These are phyloP conservation scores for Medicago lupulina DNA, from an alignment of 306 rosid species.

Conservation along the genomic window DNA sequence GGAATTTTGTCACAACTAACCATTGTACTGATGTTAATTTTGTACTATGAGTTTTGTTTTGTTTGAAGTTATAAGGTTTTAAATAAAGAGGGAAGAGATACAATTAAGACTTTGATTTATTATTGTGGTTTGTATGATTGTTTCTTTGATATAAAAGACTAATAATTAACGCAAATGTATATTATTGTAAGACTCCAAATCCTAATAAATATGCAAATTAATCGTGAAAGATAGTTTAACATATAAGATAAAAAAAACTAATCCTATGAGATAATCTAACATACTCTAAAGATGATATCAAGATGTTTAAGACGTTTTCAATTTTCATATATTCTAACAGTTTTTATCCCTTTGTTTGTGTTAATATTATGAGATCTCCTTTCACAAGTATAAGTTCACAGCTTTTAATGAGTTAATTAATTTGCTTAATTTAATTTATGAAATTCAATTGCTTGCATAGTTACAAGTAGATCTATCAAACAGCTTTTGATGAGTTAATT, in stretches of 20 bases:
- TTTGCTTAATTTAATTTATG: background rate
- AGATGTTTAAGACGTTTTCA: background rate
- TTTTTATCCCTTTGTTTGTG: background rate
- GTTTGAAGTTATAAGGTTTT: background rate
- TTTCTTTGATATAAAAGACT: background rate
- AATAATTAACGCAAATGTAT: conserved; percentile 4
- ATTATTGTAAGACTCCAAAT: background rate
- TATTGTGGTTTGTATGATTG: conserved; percentile 4
- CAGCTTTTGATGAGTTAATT: background rate
- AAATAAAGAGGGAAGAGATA: background rate
- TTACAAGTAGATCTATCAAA: conserved; percentile 14
- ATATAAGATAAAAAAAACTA: background rate
- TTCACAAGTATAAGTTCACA: background rate
- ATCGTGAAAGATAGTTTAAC: background rate
- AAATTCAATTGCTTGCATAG: background rate
- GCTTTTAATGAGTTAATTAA: background rate
- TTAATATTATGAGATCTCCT: conserved; percentile 21
- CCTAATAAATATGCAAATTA: background rate
- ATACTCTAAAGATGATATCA: background rate
- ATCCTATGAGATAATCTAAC: background rate
- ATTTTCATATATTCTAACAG: background rate
- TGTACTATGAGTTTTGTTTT: background rate
- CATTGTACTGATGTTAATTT: background rate
- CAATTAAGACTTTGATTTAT: background rate
- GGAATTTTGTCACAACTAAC: background rate